These are phyloP conservation scores for Dryas integrifolia DNA, from an alignment of 331 rosid species.

Conservation along the genomic window DNA sequence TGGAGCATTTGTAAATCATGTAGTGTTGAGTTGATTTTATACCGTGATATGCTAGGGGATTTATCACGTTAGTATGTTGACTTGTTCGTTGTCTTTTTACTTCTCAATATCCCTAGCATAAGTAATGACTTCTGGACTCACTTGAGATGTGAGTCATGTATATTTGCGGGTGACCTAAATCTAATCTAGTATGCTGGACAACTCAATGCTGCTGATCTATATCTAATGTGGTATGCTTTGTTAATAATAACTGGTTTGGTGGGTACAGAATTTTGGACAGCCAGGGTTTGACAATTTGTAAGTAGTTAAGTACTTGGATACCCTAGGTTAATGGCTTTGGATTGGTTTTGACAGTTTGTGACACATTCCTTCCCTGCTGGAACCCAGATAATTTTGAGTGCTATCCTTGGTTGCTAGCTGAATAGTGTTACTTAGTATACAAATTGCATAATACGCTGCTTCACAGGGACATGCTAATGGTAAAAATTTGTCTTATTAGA, in stretches of 20 bases:
- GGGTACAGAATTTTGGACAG: no score
- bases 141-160: background rate
- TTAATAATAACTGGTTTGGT: background rate
- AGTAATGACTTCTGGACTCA: background rate
- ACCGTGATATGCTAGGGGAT: background rate
- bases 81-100: background rate
- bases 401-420: constrained; percentile 1
- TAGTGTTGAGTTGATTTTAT: background rate
- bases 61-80: background rate
- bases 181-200: background rate
- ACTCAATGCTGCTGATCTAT: background rate
- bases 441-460: background rate
- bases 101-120: background rate
- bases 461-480: background rate
- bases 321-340: background rate
- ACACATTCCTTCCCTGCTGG: background rate
- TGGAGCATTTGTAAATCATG: background rate
- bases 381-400: background rate
- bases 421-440: background rate
- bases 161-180: background rate
- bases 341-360: background rate
- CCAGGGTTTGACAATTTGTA: constrained; percentile 6
- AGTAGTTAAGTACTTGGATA: background rate
- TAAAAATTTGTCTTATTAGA: background rate
- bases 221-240: background rate